phyloP scores from a whole-genome alignment of 2,329 filamentous ascomycete species.

The Myrmaecium sp. region DNA sequence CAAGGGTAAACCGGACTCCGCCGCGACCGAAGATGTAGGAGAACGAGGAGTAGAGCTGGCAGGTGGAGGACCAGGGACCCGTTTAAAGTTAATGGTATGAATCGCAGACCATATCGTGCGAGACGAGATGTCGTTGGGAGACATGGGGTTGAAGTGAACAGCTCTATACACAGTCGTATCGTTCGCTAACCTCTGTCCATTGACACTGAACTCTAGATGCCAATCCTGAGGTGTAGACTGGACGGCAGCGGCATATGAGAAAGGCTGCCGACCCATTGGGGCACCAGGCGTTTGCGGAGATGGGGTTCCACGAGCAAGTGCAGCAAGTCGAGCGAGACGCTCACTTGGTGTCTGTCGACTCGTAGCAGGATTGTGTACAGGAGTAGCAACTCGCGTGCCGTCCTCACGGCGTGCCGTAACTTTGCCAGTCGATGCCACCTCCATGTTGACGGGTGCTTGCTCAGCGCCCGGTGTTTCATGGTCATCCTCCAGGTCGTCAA shows the following conservation, averaged over 20 bases:
- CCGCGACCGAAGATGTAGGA: constrained; percentile 31
- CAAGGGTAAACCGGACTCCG: constrained; percentile 48
- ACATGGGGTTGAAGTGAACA: constrained; percentile 53
- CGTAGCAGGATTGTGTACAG: too few species aligned
- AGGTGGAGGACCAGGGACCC: constrained; percentile 67
- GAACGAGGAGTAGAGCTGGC: constrained; percentile 44
- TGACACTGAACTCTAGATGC: constrained; percentile 91
- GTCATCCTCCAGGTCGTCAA: constrained; percentile 80
- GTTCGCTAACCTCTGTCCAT: constrained; percentile 66
- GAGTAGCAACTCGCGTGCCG: constrained; percentile 71
- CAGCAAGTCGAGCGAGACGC: background rate
- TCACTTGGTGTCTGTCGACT: too few species aligned
- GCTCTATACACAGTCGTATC: constrained; percentile 94
- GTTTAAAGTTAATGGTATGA: constrained; percentile 82
- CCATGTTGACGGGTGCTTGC: constrained; percentile 78
- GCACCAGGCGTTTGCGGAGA: constrained; percentile 33
- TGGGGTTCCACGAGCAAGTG: too few species aligned
- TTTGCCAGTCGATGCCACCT: constrained; percentile 71
- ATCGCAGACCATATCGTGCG: constrained; percentile 80
- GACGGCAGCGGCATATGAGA: constrained; percentile 73
- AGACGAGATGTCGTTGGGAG: constrained; percentile 36
- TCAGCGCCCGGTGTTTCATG: constrained; percentile 58
- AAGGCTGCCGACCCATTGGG: constrained; percentile 34
- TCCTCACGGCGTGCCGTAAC: constrained; percentile 86
- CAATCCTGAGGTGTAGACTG: constrained; percentile 75